Base-by-base conservation (phyloP, 2,329 filamentous ascomycete genomes). In the Cyphellophora europaea region DNA sequence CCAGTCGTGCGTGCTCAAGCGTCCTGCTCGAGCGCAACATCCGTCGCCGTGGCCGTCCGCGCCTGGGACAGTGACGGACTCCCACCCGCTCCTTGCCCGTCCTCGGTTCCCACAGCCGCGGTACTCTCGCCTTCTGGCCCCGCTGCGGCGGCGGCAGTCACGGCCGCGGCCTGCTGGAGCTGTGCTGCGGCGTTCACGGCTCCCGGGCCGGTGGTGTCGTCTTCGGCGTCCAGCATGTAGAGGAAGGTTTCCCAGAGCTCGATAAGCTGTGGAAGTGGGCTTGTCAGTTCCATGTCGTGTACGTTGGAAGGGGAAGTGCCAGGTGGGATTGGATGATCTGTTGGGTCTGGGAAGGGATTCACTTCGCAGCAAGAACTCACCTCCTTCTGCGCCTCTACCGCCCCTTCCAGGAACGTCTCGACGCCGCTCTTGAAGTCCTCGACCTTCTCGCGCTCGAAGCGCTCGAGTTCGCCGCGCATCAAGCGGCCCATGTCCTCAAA, bases 211-310 rank as follows among this genome's bases (percentile, higher is more conserved):
- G 30, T 21, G 11, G 14, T 19, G 5, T 67, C 85, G 46, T 93
- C 86, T 40, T 96, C 89, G 6, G 86, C 83, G 55, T 98, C 91
- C 28, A 98, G 69, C 57, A 95, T 91, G 72, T 96, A 80, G 34
- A 98, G 70, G 66, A 94, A 98, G 0, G 91, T 96, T 63, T 98
- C 91, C 91, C 91, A 98, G 43, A 96, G 80, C 62, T 98, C 91
- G 52, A 79, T 79, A 43, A 79, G 63, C 74, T 79, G 79, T 77
- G 45, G 76, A 60, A 70, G 77, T 5, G 4, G 35, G n/a, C n/a
- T n/a, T n/a, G n/a, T n/a, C n/a, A n/a, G n/a, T n/a, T n/a, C n/a
- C n/a, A n/a, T n/a, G n/a, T n/a, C n/a, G n/a, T n/a, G n/a, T n/a
- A n/a, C n/a, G n/a, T n/a, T n/a, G n/a, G n/a, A n/a, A n/a, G n/a